Percentiles rank a stretch among this genome's conserved stretches.
These are phyloP conservation scores for Hygrocybe punicea DNA, from an alignment of 768 basidiomycete species.

Conservation along the genomic window DNA sequence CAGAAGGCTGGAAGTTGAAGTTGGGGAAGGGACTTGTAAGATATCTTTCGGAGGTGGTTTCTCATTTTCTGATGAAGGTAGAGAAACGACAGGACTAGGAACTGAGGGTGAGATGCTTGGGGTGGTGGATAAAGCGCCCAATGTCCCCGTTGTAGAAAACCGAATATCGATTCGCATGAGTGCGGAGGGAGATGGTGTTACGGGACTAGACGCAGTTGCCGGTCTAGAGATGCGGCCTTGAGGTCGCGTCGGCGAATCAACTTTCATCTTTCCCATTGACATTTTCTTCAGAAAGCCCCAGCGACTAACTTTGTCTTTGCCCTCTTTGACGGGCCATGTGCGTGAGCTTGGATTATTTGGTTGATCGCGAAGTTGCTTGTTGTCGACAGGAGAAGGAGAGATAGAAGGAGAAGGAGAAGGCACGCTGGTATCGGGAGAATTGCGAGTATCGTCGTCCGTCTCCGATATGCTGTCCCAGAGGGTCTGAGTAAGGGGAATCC, in stretches of 20 bases:
- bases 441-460: conserved; percentile 22
- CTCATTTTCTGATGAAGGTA: conserved; percentile 20
- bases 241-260: conserved; percentile 52
- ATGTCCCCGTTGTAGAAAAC: conserved; percentile 64
- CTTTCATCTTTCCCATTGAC: conserved; percentile 91
- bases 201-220: conserved; percentile 15
- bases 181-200: conserved; percentile 28
- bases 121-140: conserved; percentile 43
- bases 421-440: conserved; percentile 1
- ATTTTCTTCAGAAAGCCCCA: conserved; percentile 99
- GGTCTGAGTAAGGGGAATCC: conserved; percentile 44
- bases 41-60: conserved; percentile 28
- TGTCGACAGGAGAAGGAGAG: conserved; percentile 10
- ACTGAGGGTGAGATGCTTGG: neutral
- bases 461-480: conserved; percentile 52
- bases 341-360: conserved; percentile 14
- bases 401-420: neutral
- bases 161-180: conserved; percentile 61
- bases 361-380: conserved; percentile 13
- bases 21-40: conserved; percentile 22
- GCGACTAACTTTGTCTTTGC: conserved; percentile 65
- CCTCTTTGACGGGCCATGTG: conserved; percentile 31
- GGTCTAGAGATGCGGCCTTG: conserved; percentile 27
- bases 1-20: conserved; percentile 35
- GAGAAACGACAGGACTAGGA: conserved; percentile 8